These are phyloP conservation scores for Globisporangium alternatum DNA, from an alignment of 352 stramenopile genomes.

Conservation along the genomic window DNA sequence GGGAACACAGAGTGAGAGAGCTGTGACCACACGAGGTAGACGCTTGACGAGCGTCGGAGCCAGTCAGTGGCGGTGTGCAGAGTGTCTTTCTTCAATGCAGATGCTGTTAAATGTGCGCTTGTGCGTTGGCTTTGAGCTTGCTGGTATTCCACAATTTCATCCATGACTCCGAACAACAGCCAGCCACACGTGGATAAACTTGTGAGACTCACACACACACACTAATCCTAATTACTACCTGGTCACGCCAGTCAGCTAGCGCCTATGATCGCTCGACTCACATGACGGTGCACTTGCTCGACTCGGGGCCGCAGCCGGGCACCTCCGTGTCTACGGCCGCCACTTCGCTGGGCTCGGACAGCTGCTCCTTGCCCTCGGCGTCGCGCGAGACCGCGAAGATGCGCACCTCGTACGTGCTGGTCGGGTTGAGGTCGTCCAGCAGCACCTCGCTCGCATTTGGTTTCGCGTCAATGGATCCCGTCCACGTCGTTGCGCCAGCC, in stretches of 20 bases:
- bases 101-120: slow-evolving; percentile 1
- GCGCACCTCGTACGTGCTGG: slow-evolving; percentile 85
- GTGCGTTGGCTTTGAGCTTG: slow-evolving; percentile 1
- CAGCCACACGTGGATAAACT: not conserved
- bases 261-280: not conserved
- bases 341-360: slow-evolving; percentile 64
- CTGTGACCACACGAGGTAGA: not conserved
- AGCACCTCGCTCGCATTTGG: slow-evolving; percentile 43
- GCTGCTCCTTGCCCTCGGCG: slow-evolving; percentile 32
- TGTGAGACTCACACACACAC: not conserved
- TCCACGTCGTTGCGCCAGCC: slow-evolving; percentile 41
- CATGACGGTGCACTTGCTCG: slow-evolving; percentile 18
- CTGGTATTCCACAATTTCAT: not conserved
- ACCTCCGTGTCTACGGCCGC: slow-evolving; percentile 87
- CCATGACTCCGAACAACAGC: not conserved
- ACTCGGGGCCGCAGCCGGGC: slow-evolving; percentile 68
- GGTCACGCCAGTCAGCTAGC: not conserved
- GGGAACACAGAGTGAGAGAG: not conserved
- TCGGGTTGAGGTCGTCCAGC: slow-evolving; percentile 86
- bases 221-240: slow-evolving; percentile 4
- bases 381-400: slow-evolving; percentile 56
- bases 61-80: not conserved
- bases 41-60: not conserved
- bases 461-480: slow-evolving; percentile 37
- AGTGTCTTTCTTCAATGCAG: slow-evolving; percentile 2